phyloP scores from a whole-genome alignment of 2,329 filamentous ascomycete genomes.

The Xylariaceae sp. region DNA sequence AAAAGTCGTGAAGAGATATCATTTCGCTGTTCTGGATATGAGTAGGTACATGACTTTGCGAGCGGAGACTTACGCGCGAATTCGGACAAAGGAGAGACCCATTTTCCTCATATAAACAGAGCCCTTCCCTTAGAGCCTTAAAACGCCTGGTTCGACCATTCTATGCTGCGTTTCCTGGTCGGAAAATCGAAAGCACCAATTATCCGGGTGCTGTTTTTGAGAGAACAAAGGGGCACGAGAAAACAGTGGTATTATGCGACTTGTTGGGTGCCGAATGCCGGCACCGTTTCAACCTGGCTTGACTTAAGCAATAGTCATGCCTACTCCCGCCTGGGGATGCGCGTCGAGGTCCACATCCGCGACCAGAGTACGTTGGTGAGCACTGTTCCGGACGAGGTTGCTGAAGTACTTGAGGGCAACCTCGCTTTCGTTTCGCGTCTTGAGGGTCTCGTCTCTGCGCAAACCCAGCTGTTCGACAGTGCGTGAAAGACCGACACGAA shows the following conservation, averaged over 20 bases:
- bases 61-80: constrained; percentile 3
- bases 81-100: background rate
- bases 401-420: constrained; percentile 85
- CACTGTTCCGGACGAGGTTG: constrained; percentile 68
- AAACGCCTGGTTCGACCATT: background rate
- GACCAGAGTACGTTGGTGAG: constrained; percentile 46
- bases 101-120: background rate
- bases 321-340: constrained; percentile 36
- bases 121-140: background rate
- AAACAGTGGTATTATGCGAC: constrained; percentile 16
- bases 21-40: background rate
- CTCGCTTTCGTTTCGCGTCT: constrained; percentile 76
- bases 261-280: constrained; percentile 15
- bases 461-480: constrained; percentile 76
- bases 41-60: constrained; percentile 4
- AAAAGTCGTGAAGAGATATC: background rate
- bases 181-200: background rate
- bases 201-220: background rate
- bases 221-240: background rate
- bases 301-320: constrained; percentile 7
- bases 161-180: constrained; percentile 3
- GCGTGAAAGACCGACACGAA: constrained; percentile 76
- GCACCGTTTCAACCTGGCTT: constrained; percentile 11
- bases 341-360: constrained; percentile 52
- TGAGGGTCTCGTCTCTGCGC: constrained; percentile 76